These are phyloP conservation scores for Phytophthora podocarpi DNA, from an alignment of 352 stramenopile species.

Conservation along the genomic window DNA sequence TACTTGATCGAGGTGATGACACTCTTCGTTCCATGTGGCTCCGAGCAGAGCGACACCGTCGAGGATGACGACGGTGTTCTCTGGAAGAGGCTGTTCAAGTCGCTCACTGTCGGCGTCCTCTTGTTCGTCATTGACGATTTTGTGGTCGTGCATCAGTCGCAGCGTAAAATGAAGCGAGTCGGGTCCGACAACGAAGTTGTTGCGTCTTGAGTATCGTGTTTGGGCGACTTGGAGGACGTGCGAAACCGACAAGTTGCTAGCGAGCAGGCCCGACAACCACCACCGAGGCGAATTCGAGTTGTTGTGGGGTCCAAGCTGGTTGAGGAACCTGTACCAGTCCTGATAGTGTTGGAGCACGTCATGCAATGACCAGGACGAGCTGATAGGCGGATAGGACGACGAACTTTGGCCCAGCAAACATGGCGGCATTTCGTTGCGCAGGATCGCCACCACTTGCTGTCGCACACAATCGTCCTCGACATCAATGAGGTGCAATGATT, in stretches of 20 bases:
- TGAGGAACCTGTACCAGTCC: slow-evolving; percentile 23
- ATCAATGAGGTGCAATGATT: slow-evolving; percentile 9
- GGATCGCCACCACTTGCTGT: slow-evolving; percentile 16
- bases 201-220: neutral
- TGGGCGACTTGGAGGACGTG: slow-evolving; percentile 17
- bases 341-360: slow-evolving; percentile 32
- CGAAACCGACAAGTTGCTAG: neutral
- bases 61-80: slow-evolving; percentile 26
- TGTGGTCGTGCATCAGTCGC: neutral
- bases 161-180: slow-evolving; percentile 14
- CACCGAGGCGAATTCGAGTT: slow-evolving; percentile 1
- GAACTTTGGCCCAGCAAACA: neutral
- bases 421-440: slow-evolving; percentile 26
- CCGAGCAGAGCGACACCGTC: slow-evolving; percentile 40
- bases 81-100: neutral
- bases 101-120: too few relatives aligned
- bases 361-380: slow-evolving; percentile 31
- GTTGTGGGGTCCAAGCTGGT: neutral
- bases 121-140: too few relatives aligned
- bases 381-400: neutral
- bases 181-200: too few relatives aligned
- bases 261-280: slow-evolving; percentile 28
- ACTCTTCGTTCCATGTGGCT: slow-evolving; percentile 33
- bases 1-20: slow-evolving; percentile 6
- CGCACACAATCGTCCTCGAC: slow-evolving; percentile 12